phyloP scores from a whole-genome alignment of 169 alveolate species.

The Ichthyophthirius multifiliis region DNA sequence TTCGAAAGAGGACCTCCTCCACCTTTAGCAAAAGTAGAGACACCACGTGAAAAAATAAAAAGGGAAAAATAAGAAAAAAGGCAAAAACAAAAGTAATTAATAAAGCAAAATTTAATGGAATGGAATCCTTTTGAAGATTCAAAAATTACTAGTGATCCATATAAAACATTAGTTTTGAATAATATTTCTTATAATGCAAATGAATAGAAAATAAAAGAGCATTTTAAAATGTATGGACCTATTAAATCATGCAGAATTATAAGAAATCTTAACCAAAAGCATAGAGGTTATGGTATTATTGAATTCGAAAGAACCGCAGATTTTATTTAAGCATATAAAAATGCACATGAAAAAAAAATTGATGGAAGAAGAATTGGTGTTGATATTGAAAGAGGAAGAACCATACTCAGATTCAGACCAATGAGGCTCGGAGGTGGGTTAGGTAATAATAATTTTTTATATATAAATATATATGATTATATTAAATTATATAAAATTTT shows the following conservation, averaged over 20 bases:
- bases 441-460: constrained; percentile 68
- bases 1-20: constrained; percentile 7
- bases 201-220: constrained; percentile 89
- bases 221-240: constrained; percentile 93
- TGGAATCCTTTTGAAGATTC: constrained; percentile 77
- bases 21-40: constrained; percentile 1
- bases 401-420: constrained; percentile 94
- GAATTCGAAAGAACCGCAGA: constrained; percentile 92
- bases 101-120: neutral
- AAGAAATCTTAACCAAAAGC: constrained; percentile 86
- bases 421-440: constrained; percentile 95
- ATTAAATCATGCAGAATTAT: constrained; percentile 83
- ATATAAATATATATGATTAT: too few species aligned
- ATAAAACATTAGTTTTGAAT: constrained; percentile 93
- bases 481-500: too few species aligned
- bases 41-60: neutral
- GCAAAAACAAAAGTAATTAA: neutral
- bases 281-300: constrained; percentile 95
- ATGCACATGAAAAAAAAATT: constrained; percentile 91
- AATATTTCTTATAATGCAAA: constrained; percentile 91
- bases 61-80: constrained; percentile 15
- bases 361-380: constrained; percentile 93
- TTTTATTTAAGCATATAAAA: constrained; percentile 88
- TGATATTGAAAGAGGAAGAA: constrained; percentile 95
- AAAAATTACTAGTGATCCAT: constrained; percentile 85